Percentiles rank a stretch among this genome's conserved stretches.
phyloP scores from a whole-genome alignment of 2,329 filamentous ascomycete species.

The Aspergillus sp. region DNA sequence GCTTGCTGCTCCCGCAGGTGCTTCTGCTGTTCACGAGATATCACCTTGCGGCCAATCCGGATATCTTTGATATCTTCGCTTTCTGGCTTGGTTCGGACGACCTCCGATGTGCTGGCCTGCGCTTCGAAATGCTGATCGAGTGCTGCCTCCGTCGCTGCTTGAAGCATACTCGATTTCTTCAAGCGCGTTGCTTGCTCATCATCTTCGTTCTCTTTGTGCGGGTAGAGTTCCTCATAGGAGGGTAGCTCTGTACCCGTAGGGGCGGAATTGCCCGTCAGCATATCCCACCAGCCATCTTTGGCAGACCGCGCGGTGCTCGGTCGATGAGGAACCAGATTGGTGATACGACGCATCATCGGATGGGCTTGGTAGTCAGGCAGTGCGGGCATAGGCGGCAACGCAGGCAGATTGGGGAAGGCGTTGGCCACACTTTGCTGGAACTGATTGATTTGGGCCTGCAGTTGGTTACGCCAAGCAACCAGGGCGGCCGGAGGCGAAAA shows the following conservation, averaged over 20 bases:
- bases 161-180: slow-evolving; percentile 47
- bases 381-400: slow-evolving; percentile 63
- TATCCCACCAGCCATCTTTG: slow-evolving; percentile 65
- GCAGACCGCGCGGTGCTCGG: slow-evolving; percentile 50
- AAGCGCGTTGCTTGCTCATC: slow-evolving; percentile 40
- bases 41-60: slow-evolving; percentile 45
- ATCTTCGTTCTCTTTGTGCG: slow-evolving; percentile 43
- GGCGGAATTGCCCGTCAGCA: slow-evolving; percentile 55
- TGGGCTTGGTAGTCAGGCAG: slow-evolving; percentile 74
- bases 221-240: slow-evolving; percentile 78
- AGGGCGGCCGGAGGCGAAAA: slow-evolving; percentile 64
- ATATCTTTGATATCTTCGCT: slow-evolving; percentile 44
- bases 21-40: slow-evolving; percentile 50
- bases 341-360: slow-evolving; percentile 71
- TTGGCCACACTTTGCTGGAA: slow-evolving; percentile 71
- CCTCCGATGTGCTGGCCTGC: slow-evolving; percentile 29
- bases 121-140: slow-evolving; percentile 49
- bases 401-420: slow-evolving; percentile 64
- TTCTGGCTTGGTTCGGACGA: slow-evolving; percentile 25
- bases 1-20: slow-evolving; percentile 50
- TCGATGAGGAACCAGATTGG: slow-evolving; percentile 70
- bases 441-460: slow-evolving; percentile 73
- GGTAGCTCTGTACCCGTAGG: slow-evolving; percentile 62
- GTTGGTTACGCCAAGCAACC: slow-evolving; percentile 71
- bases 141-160: slow-evolving; percentile 47